Base-by-base conservation (phyloP, 106 monocot genomes). In the Xerophyta viscosa region DNA sequence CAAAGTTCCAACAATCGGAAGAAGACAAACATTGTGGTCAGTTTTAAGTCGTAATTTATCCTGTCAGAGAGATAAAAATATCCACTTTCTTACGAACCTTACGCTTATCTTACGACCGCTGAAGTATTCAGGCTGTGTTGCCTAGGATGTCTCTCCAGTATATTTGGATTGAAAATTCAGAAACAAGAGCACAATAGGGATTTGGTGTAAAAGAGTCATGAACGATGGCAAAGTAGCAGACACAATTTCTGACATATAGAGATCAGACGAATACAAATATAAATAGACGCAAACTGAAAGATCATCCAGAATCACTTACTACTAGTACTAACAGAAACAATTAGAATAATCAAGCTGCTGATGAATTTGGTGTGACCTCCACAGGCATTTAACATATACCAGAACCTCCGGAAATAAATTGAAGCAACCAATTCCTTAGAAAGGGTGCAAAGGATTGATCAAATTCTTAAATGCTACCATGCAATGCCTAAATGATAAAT, bases 311-410 rank as follows among this genome's bases (percentile, higher is more conserved):
- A 23, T 31, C 27, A 5, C 19, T 67, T 42, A 42, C 41, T 20
- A 57, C 45, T 25, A 55, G 41, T 56, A 60, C 70, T 3, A 26
- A 29, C 46, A 70, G 57, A 52, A 71, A 50, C 25, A 79, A 62
- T 31, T 60, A 57, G 51, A 60, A 68, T 39, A 77, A 48, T 46
- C 84, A 85, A 75, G 67, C 67, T 20, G 89, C 84, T 17, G 96
- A 96, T 69, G 73, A 26, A 18, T 98, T 89, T 27, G 96, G 85
- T 28, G 26, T 98, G 41, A 98, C 89, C 10, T 98, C 96, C 0
- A 56, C 69, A 19, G 79, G 65, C 89, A 98, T 59, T 68, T 52
- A 53, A 94, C 88, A 6, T 88, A 88, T 59, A 82, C 78, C 7
- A 72, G 66, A 42, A 86, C 82, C 45, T 80, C 79, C 19, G 69